Evolutionary conservation across 176 grass and related monocot species (phyloP).

Genomic region (Avena atlantica): DNA sequence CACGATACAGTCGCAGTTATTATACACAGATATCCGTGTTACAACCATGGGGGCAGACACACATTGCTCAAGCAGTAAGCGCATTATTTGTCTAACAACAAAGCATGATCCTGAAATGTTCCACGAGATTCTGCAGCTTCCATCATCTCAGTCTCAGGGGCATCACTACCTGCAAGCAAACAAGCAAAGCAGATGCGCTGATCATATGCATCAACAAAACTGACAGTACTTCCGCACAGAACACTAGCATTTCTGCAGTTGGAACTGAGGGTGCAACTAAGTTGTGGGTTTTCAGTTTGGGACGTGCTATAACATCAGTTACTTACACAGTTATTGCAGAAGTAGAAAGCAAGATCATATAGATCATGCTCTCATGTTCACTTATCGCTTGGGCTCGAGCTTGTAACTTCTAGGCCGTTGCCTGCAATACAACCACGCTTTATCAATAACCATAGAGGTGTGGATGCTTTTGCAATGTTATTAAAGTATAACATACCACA

Average conservation of each 20-base stretch:
- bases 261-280: not conserved
- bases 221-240: no score
- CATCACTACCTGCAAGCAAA: constrained; percentile 45
- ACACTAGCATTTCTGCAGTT: not conserved
- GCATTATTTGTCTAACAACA: constrained; percentile 10
- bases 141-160: not conserved
- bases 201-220: not conserved
- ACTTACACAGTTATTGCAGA: constrained; percentile 32
- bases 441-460: not conserved
- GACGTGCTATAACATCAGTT: not conserved
- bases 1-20: not conserved
- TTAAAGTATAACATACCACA: not conserved
- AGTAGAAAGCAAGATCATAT: not conserved
- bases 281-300: not conserved
- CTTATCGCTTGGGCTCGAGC: constrained; percentile 27
- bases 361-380: not conserved
- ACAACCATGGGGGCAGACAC: constrained; percentile 10
- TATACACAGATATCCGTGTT: not conserved
- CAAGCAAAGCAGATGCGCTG: not conserved
- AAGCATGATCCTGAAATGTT: not conserved
- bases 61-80: not conserved
- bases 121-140: not conserved
- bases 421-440: constrained; percentile 53
- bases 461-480: not conserved
- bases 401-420: constrained; percentile 81